These are phyloP conservation scores for Helianthus annuus DNA, from an alignment of 129 eudicot genomes.

Conservation along the genomic window DNA sequence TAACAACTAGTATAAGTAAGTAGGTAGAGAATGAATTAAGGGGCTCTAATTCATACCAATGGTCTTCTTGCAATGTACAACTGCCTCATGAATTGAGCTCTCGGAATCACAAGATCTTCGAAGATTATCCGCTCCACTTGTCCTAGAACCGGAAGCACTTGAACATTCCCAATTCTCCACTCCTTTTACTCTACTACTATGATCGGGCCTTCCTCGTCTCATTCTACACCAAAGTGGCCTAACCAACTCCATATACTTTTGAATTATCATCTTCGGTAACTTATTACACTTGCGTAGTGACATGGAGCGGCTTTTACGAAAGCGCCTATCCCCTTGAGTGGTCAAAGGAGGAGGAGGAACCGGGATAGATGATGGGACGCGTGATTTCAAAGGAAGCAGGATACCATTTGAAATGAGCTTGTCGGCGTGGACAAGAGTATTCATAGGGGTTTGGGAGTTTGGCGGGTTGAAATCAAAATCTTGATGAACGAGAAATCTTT, in stretches of 20 bases:
- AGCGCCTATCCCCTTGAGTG: conserved; percentile 23
- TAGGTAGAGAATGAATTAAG: background rate
- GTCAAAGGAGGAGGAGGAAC: conserved; percentile 20
- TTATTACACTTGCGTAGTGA: conserved; percentile 55
- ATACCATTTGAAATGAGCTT: conserved; percentile 63
- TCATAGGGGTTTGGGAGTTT: conserved; percentile 32
- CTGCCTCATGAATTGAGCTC: conserved; percentile 90
- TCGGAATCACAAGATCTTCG: conserved; percentile 82
- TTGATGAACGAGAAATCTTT: conserved; percentile 55
- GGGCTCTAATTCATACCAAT: conserved; percentile 44
- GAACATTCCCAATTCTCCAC: conserved; percentile 5
- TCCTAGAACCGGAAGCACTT: conserved; percentile 38
- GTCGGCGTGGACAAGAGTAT: conserved; percentile 54
- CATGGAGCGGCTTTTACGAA: conserved; percentile 47
- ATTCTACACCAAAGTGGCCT: conserved; percentile 49
- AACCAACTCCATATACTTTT: conserved; percentile 52
- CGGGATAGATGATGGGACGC: background rate
- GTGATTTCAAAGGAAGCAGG: conserved; percentile 39
- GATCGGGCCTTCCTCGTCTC: conserved; percentile 38
- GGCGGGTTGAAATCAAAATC: conserved; percentile 63
- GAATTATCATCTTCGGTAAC: conserved; percentile 48
- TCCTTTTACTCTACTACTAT: conserved; percentile 37
- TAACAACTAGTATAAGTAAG: background rate
- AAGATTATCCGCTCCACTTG: conserved; percentile 38
- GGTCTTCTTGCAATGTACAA: conserved; percentile 88